phyloP scores from a whole-genome alignment of 1,284 basidiomycete genomes.

The Cryptococcus wingfieldii region DNA sequence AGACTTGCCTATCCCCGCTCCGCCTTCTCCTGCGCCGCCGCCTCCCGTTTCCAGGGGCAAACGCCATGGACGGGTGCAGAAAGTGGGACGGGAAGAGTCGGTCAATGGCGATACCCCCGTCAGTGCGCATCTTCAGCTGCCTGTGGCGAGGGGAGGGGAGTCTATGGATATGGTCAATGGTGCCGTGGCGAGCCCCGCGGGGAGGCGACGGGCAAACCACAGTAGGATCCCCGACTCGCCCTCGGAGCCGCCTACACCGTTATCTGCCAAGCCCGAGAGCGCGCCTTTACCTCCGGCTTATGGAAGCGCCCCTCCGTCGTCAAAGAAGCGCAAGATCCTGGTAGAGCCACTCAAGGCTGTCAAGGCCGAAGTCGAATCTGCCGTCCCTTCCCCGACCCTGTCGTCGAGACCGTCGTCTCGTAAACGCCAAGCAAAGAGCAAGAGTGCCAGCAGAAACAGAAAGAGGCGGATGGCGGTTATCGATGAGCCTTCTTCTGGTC shows the following conservation, averaged over 20 bases:
- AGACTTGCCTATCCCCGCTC: conserved; percentile 50
- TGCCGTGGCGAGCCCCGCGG: conserved; percentile 8
- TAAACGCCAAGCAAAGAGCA: neutral
- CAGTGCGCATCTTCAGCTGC: conserved; percentile 10
- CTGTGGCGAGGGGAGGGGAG: conserved; percentile 22
- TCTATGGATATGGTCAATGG: conserved; percentile 13
- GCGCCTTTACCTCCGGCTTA: neutral
- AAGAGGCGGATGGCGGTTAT: no score
- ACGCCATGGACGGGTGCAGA: conserved; percentile 15
- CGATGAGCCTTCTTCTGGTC: no score
- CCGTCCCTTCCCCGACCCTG: neutral
- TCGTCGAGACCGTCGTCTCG: neutral
- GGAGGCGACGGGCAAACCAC: conserved; percentile 20
- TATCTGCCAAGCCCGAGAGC: neutral
- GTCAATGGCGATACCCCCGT: conserved; percentile 15
- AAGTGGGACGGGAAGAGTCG: conserved; percentile 26
- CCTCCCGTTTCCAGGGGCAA: conserved; percentile 22
- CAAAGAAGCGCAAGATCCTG: conserved; percentile 1
- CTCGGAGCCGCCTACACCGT: conserved; percentile 5
- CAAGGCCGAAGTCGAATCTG: neutral
- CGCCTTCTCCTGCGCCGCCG: conserved; percentile 48
- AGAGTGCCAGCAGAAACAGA: neutral
- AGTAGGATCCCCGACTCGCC: conserved; percentile 21
- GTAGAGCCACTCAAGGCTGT: neutral
- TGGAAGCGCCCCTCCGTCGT: neutral